Percentiles rank a stretch among this genome's conserved stretches.
These are phyloP conservation scores for Mucor indicus DNA, from an alignment of 371 early-diverging fungal species.

Conservation along the genomic window DNA sequence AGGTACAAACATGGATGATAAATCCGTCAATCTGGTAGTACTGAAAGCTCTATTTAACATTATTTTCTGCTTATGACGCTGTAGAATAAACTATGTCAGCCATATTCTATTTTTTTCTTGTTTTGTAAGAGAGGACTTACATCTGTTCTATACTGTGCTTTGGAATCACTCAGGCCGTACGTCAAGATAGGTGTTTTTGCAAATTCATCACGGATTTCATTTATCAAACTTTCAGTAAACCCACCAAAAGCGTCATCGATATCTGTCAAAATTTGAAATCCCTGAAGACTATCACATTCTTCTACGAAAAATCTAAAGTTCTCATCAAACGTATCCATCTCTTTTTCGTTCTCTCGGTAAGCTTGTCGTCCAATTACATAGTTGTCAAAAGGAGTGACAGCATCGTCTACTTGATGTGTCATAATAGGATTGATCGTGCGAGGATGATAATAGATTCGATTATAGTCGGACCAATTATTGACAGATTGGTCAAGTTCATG, in stretches of 20 bases:
- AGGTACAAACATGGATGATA: conserved; percentile 60
- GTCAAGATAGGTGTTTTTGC: conserved; percentile 69
- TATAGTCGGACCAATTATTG: conserved; percentile 81
- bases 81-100: neutral
- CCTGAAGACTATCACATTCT: conserved; percentile 84
- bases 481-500: conserved; percentile 40
- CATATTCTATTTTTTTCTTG: too few species aligned
- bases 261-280: conserved; percentile 78
- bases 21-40: conserved; percentile 42
- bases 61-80: conserved; percentile 37
- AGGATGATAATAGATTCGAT: conserved; percentile 73
- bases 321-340: conserved; percentile 68
- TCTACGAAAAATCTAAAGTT: conserved; percentile 77
- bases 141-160: conserved; percentile 21
- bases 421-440: conserved; percentile 61
- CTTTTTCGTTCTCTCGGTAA: conserved; percentile 62
- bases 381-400: conserved; percentile 67
- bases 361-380: conserved; percentile 72
- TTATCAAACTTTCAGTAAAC: conserved; percentile 58
- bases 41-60: conserved; percentile 50
- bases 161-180: conserved; percentile 52
- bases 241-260: conserved; percentile 80
- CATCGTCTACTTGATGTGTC: conserved; percentile 63
- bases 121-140: too few species aligned
- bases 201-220: conserved; percentile 74